Percentiles rank a stretch among this genome's conserved stretches.
phyloP scores from a whole-genome alignment of 257 asterid species.

The Nicotiana tabacum region DNA sequence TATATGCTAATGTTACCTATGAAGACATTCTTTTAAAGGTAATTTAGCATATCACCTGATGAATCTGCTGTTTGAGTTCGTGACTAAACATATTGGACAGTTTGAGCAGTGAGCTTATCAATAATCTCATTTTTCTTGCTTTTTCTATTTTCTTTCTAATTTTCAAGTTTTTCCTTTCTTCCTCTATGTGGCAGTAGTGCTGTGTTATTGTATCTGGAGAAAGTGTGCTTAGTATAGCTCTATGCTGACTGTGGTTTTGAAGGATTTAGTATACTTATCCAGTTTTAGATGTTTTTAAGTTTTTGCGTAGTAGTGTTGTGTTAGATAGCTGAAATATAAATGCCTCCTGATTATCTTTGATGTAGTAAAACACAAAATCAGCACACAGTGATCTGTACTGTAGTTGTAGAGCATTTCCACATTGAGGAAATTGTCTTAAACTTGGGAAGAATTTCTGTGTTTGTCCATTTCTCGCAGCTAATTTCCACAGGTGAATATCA shows the following conservation, averaged over 20 bases:
- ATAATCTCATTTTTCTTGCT: background rate
- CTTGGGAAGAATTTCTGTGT: no score
- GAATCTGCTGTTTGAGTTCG: background rate
- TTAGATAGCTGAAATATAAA: background rate
- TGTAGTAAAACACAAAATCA: background rate
- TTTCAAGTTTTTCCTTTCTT: background rate
- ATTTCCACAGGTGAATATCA: no score
- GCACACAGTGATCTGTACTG: background rate
- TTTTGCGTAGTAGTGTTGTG: background rate
- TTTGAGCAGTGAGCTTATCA: background rate
- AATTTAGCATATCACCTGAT: background rate
- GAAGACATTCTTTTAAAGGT: constrained; percentile 96
- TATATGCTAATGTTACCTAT: constrained; percentile 80
- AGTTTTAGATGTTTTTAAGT: background rate
- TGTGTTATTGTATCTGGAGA: background rate
- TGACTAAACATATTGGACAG: background rate
- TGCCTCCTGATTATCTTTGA: background rate
- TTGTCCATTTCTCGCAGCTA: no score
- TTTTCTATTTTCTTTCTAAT: background rate
- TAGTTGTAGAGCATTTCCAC: background rate
- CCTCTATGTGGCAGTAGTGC: background rate
- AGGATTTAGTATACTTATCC: background rate
- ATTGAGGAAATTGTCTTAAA: background rate
- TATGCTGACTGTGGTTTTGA: background rate
- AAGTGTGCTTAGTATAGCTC: background rate